Evolutionary conservation across 257 asterid species (phyloP), one percentile per base, ranked within the genome.

Genomic region (Solanum appendiculatum): DNA sequence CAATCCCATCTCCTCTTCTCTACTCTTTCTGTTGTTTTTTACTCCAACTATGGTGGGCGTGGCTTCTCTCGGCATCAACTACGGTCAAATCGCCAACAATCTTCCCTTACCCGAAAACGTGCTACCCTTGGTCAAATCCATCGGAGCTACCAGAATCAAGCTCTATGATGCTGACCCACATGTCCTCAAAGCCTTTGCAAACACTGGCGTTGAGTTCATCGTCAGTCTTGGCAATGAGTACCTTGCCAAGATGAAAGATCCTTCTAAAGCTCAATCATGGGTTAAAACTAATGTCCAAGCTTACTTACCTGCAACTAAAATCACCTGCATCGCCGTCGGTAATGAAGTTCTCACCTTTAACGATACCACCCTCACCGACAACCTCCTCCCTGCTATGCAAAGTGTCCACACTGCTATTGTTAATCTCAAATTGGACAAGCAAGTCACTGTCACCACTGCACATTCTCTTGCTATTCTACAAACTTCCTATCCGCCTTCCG

Each of bases 81-180:
- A 96, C 88, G 98, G 99, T 36, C 98, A 91, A 87, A 88, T 96
- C 33, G 99, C 97, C 16, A 88, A 94, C 95, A 95, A 96, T 87
- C 95, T 96, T 58, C 99, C 98, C 23, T 87, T 92, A 34, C 98
- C 99, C 0, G 92, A 92, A 29, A 81, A 91, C 2, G 98, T 93
- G 11, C 88, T 94, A 56, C 95, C 96, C 0, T 89, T 96, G 12
- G 92, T 96, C 75, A 93, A 94, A 87, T 92, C 98, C 92, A 89
- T 94, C 85, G 94, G 96, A 39, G 98, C 90, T 31, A 90, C 94
- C 87, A 88, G 94, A 78, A 86, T 96, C 48, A 94, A 93, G 92
- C 98, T 96, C 89, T 96, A 96, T 92, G 98, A 96, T 85, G 96
- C 99, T 72, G 96, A 96, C 63, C 91, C 96, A 0, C 81, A 56